Evolutionary conservation across 2,329 filamentous ascomycete genomes (phyloP).

Genomic region (Xylariaceae sp.): DNA sequence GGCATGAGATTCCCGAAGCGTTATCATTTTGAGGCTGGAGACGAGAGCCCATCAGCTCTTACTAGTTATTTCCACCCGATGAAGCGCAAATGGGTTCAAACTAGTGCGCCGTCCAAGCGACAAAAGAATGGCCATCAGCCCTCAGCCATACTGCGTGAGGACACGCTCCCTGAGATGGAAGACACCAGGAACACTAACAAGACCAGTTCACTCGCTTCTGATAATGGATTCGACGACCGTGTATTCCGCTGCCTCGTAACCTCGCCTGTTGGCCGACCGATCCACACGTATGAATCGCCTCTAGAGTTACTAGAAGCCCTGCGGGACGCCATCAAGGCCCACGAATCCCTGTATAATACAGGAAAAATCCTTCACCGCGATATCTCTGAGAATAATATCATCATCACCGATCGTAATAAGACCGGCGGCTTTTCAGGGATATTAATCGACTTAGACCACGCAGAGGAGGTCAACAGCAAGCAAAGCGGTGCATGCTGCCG

Average conservation of each 20-base stretch:
- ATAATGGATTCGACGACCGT: neutral
- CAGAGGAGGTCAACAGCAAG: neutral
- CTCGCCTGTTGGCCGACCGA: constrained; percentile 4
- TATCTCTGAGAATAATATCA: constrained; percentile 19
- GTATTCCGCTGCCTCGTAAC: constrained; percentile 8
- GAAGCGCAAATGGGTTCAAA: neutral
- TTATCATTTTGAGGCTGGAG: neutral
- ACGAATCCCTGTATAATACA: constrained; percentile 15
- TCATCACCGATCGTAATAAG: constrained; percentile 11
- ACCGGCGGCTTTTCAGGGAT: constrained; percentile 12
- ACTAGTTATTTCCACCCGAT: neutral
- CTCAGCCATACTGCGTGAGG: neutral
- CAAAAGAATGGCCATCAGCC: too few species aligned
- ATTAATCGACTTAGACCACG: constrained; percentile 18
- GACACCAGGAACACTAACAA: neutral
- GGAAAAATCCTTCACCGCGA: constrained; percentile 19
- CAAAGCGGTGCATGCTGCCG: neutral
- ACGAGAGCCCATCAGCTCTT: neutral
- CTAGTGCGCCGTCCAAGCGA: neutral
- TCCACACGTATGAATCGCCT: constrained; percentile 3
- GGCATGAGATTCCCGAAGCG: neutral
- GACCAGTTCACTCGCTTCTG: neutral
- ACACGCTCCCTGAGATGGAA: neutral
- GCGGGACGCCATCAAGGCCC: constrained; percentile 15
- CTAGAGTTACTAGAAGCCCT: constrained; percentile 15